These are phyloP conservation scores for Irpex sp. DNA, from an alignment of 1,284 basidiomycete genomes.

Conservation along the genomic window DNA sequence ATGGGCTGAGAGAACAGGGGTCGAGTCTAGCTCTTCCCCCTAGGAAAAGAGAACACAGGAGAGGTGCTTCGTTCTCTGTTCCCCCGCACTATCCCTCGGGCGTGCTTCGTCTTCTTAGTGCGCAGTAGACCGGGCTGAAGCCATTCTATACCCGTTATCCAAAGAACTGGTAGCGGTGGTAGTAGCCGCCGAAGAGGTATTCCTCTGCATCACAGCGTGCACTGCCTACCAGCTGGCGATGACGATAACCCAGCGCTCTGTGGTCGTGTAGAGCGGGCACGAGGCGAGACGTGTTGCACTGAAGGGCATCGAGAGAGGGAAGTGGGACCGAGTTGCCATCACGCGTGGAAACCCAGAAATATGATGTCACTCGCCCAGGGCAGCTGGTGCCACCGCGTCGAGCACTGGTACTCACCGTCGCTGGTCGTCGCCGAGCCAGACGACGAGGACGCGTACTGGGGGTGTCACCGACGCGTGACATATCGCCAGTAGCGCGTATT, in stretches of 20 bases:
- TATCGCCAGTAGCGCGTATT: slow-evolving; percentile 64
- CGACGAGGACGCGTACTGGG: not conserved
- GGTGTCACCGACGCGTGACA: slow-evolving; percentile 49
- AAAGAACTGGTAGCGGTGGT: not conserved
- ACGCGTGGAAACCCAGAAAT: not conserved
- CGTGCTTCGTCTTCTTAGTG: not conserved
- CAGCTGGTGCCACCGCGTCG: not conserved
- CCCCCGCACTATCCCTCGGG: not conserved
- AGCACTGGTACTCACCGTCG: not conserved
- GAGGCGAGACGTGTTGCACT: not conserved
- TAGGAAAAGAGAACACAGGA: not conserved
- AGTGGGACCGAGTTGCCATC: not conserved
- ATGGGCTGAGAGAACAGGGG: not conserved
- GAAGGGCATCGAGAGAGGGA: not conserved
- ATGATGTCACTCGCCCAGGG: not conserved
- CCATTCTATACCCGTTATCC: not conserved
- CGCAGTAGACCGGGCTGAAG: not conserved
- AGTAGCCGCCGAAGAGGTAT: not conserved
- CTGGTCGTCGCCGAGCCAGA: not conserved
- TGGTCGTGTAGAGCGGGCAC: not conserved
- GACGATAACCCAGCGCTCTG: not conserved
- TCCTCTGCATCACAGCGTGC: not conserved
- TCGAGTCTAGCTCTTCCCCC: not conserved
- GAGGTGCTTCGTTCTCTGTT: not conserved
- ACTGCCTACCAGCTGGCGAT: not conserved